A percentile compares a stretch with the other conserved stretches of the same genome.
Evolutionary conservation across 2,329 filamentous ascomycete genomes (phyloP).

Genomic region (Arthrobotrys iridis): DNA sequence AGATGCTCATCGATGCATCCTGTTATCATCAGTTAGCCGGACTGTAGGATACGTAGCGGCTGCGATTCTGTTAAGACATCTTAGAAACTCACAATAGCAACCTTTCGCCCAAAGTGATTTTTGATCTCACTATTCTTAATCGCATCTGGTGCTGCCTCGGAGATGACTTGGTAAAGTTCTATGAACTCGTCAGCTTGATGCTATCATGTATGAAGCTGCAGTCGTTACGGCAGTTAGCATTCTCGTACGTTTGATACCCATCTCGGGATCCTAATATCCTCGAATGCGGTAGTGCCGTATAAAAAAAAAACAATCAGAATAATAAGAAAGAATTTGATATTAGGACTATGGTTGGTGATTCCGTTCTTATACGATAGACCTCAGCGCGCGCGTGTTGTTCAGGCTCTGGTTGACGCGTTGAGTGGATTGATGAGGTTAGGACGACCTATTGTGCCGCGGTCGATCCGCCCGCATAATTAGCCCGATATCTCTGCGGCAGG

Average conservation of each 20-base stretch:
- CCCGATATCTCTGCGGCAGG: slow-evolving; percentile 16
- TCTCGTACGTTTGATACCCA: slow-evolving; percentile 67
- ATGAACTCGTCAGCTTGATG: slow-evolving; percentile 28
- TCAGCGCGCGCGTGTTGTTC: no score
- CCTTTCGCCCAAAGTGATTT: slow-evolving; percentile 97
- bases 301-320: no score
- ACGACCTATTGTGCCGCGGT: background rate
- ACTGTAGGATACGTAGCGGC: background rate
- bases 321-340: no score
- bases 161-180: slow-evolving; percentile 81
- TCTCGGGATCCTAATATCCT: slow-evolving; percentile 55
- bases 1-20: slow-evolving; percentile 92
- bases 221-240: background rate
- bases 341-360: no score
- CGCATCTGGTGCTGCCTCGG: slow-evolving; percentile 92
- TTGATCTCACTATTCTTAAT: slow-evolving; percentile 98
- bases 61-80: background rate
- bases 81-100: slow-evolving; percentile 85
- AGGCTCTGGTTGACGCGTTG: background rate
- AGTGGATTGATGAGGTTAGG: background rate
- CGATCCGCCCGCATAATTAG: background rate
- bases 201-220: no score
- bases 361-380: no score
- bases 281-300: no score
- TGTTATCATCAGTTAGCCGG: background rate